These are phyloP conservation scores for Actinomortierella wolfii DNA, from an alignment of 371 early-diverging fungal species.

Conservation along the genomic window DNA sequence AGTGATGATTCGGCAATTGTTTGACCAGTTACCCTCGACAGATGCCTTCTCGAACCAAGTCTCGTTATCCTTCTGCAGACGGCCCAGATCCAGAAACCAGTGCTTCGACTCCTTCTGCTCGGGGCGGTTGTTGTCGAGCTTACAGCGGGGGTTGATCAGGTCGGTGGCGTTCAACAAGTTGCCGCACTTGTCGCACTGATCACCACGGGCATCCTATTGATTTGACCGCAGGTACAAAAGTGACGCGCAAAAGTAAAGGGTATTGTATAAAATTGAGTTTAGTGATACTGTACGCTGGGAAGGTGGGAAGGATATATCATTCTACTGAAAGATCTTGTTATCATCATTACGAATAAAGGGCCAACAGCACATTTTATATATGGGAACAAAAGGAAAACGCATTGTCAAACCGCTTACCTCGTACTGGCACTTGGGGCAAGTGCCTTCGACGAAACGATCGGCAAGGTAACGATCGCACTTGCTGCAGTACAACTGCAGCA, in stretches of 20 bases:
- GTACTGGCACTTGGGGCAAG: conserved; percentile 92
- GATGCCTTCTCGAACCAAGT: conserved; percentile 75
- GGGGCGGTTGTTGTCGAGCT: conserved; percentile 86
- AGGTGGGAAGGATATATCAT: too few relatives aligned
- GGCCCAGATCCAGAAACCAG: conserved; percentile 90
- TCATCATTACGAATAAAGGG: too few relatives aligned
- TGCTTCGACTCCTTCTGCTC: conserved; percentile 89
- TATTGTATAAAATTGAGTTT: neutral
- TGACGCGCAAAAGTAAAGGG: neutral
- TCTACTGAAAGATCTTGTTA: too few relatives aligned
- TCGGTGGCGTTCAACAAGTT: conserved; percentile 91
- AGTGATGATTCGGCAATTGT: conserved; percentile 93
- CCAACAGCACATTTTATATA: too few relatives aligned
- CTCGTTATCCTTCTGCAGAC: conserved; percentile 77
- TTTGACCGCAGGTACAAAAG: neutral
- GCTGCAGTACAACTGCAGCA: conserved; percentile 95
- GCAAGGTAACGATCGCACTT: conserved; percentile 93
- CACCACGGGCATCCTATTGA: conserved; percentile 92
- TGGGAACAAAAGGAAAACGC: neutral
- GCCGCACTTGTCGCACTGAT: conserved; percentile 99
- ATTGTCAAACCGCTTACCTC: conserved; percentile 46
- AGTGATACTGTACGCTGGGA: too few relatives aligned
- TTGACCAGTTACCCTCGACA: conserved; percentile 85
- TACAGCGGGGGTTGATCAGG: conserved; percentile 96
- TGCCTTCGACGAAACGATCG: conserved; percentile 99